These are phyloP conservation scores for Malania oleifera DNA, from an alignment of 164 flowering plant species.

Conservation along the genomic window DNA sequence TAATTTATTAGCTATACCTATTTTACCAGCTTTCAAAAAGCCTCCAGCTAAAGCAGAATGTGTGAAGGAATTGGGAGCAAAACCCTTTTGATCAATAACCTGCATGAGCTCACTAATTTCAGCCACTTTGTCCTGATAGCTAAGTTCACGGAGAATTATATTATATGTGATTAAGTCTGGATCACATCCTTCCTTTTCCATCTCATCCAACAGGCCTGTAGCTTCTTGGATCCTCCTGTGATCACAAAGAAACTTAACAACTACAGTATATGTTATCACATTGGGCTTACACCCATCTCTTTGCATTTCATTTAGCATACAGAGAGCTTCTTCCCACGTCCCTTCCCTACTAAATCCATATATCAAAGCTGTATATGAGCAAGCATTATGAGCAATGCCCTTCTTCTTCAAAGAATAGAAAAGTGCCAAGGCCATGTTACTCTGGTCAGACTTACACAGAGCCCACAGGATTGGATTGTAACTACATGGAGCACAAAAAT, in stretches of 20 bases:
- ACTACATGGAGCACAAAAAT: constrained; percentile 12
- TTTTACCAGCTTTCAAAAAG: constrained; percentile 30
- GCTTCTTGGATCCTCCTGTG: constrained; percentile 28
- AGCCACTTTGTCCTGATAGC: constrained; percentile 16
- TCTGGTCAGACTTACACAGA: constrained; percentile 34
- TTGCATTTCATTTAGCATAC: constrained; percentile 35
- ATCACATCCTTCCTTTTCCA: constrained; percentile 35
- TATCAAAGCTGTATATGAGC: constrained; percentile 48
- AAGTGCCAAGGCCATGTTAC: constrained; percentile 27
- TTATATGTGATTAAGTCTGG: constrained; percentile 48
- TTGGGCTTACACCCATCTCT: constrained; percentile 36
- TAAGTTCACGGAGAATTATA: constrained; percentile 41
- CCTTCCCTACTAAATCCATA: constrained; percentile 43
- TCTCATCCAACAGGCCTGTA: constrained; percentile 23
- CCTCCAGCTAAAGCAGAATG: constrained; percentile 45
- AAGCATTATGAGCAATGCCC: constrained; percentile 29
- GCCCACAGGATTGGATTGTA: constrained; percentile 45
- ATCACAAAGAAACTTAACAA: constrained; percentile 36
- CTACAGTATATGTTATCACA: constrained; percentile 37
- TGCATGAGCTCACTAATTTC: constrained; percentile 29
- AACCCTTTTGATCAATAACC: constrained; percentile 31
- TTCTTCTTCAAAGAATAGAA: constrained; percentile 36
- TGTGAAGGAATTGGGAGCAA: constrained; percentile 38
- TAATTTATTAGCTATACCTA: constrained; percentile 16
- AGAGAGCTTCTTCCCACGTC: constrained; percentile 30